These are phyloP conservation scores for Cutaneotrichosporon cavernicola DNA, from an alignment of 1,284 basidiomycete species.

Conservation along the genomic window DNA sequence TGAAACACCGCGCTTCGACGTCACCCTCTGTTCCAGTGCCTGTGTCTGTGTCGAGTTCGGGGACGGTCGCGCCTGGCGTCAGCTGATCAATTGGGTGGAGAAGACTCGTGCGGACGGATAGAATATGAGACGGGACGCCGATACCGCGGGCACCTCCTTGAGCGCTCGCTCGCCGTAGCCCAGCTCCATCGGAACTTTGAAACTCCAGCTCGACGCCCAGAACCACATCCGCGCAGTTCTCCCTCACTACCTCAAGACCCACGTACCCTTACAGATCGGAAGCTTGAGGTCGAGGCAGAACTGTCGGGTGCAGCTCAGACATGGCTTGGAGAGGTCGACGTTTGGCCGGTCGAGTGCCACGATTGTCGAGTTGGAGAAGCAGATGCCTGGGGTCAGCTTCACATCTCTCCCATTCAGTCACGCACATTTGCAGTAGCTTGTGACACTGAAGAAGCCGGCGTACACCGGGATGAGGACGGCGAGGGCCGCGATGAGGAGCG, in stretches of 20 bases:
- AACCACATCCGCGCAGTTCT: neutral
- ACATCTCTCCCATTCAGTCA: neutral
- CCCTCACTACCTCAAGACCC: neutral
- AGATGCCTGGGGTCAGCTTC: slow-evolving; percentile 65
- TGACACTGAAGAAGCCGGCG: slow-evolving; percentile 35
- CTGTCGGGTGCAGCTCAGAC: slow-evolving; percentile 86
- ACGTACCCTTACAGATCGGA: slow-evolving; percentile 63
- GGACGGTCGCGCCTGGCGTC: slow-evolving; percentile 68
- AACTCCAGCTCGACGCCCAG: too few species aligned
- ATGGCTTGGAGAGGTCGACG: slow-evolving; percentile 75
- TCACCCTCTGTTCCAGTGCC: slow-evolving; percentile 95
- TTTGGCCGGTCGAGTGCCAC: slow-evolving; percentile 76
- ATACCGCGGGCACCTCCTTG: too few species aligned
- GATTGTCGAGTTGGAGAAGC: slow-evolving; percentile 86
- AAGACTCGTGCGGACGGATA: too few species aligned
- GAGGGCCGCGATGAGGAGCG: slow-evolving; percentile 10
- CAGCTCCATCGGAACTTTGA: too few species aligned
- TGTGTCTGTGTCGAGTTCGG: slow-evolving; percentile 83
- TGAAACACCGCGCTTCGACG: slow-evolving; percentile 92
- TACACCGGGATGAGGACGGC: slow-evolving; percentile 15
- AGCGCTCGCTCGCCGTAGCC: too few species aligned
- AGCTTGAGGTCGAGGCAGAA: slow-evolving; percentile 94
- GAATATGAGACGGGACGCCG: too few species aligned
- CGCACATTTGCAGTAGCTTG: slow-evolving; percentile 53
- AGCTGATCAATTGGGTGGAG: neutral